Evolutionary conservation across 2,329 filamentous ascomycete genomes (phyloP).

Genomic region (Cladorrhinum sp.): DNA sequence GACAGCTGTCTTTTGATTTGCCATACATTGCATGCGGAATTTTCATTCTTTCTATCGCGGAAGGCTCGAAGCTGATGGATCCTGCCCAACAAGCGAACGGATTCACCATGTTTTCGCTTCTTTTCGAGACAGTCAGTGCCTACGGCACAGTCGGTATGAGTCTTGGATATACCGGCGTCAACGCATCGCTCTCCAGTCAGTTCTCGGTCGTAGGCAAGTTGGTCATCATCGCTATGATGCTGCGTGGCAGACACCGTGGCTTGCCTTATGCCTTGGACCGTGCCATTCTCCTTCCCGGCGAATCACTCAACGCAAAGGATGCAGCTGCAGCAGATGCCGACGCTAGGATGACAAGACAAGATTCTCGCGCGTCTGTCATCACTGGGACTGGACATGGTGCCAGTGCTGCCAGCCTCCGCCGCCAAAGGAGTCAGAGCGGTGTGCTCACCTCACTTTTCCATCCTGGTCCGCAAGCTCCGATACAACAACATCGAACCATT

Average conservation of each 20-base stretch:
- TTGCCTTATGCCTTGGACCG: slow-evolving; percentile 64
- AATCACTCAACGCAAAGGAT: slow-evolving; percentile 53
- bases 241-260: slow-evolving; percentile 66
- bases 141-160: slow-evolving; percentile 94
- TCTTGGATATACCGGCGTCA: slow-evolving; percentile 71
- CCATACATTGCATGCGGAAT: slow-evolving; percentile 96
- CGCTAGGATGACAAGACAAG: slow-evolving; percentile 34
- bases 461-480: slow-evolving; percentile 43
- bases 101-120: slow-evolving; percentile 65
- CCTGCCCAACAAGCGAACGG: slow-evolving; percentile 34
- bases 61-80: slow-evolving; percentile 65
- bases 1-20: slow-evolving; percentile 92
- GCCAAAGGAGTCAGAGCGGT: slow-evolving; percentile 39
- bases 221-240: slow-evolving; percentile 66
- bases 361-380: slow-evolving; percentile 34
- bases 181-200: slow-evolving; percentile 78
- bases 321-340: slow-evolving; percentile 49
- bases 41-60: slow-evolving; percentile 88
- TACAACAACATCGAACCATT: slow-evolving; percentile 14
- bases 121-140: slow-evolving; percentile 86
- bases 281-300: slow-evolving; percentile 58
- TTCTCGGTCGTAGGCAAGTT: slow-evolving; percentile 73
- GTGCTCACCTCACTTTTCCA: slow-evolving; percentile 48
- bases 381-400: slow-evolving; percentile 28
- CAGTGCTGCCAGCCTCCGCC: slow-evolving; percentile 31